Evolutionary conservation across 163 green algal species (phyloP).

Genomic region (Scenedesmus sp.): DNA sequence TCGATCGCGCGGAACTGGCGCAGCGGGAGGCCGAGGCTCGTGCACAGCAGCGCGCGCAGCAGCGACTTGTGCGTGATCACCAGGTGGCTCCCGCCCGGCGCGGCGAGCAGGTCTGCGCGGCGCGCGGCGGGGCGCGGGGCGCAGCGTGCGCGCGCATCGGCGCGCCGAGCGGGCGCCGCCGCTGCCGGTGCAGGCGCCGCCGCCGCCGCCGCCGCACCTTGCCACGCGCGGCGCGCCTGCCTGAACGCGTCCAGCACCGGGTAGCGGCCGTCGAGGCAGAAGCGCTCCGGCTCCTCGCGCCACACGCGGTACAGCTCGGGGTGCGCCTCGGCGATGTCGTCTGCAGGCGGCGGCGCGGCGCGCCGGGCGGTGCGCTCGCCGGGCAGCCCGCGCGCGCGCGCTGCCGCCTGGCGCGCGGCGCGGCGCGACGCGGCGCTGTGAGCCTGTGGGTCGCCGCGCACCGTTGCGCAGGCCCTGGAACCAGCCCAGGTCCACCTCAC

Average conservation of each 20-base stretch:
- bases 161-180: neutral
- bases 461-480: constrained; percentile 75
- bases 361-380: neutral
- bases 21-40: constrained; percentile 58
- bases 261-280: constrained; percentile 65
- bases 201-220: too few species aligned
- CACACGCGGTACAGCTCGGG: constrained; percentile 57
- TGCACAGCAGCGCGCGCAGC: constrained; percentile 72
- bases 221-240: constrained; percentile 56
- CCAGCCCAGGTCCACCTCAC: constrained; percentile 71
- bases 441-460: constrained; percentile 7
- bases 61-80: constrained; percentile 80
- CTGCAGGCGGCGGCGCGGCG: constrained; percentile 13
- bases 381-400: neutral
- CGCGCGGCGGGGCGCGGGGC: neutral
- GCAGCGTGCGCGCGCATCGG: too few species aligned
- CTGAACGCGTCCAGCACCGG: constrained; percentile 68
- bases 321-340: constrained; percentile 36
- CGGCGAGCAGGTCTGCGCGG: constrained; percentile 54
- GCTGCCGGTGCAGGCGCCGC: too few species aligned
- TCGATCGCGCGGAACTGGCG: constrained; percentile 56
- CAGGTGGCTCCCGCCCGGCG: constrained; percentile 53
- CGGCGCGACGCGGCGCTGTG: neutral
- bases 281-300: constrained; percentile 65
- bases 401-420: too few species aligned